Base-by-base conservation (phyloP, 2,329 filamentous ascomycete species). In the Colletotrichum cereale region DNA sequence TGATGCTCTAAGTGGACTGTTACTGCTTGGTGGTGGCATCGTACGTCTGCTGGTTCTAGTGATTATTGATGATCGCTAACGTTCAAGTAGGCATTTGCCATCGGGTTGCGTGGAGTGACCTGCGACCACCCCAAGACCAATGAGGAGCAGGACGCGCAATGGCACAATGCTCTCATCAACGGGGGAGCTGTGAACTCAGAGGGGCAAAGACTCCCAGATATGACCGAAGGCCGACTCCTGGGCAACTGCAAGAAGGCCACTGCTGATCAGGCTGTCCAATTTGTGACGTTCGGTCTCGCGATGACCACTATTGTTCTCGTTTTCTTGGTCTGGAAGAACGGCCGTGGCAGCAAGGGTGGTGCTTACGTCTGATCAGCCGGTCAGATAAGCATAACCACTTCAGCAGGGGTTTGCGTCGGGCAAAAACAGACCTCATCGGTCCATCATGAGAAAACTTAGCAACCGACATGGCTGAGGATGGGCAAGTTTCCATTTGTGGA, bases 1-100 rank as follows among this genome's bases (percentile, higher is more conserved):
- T n/a, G 70, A 74, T 57, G 62, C 62, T 5, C 26, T 73, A 2
- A 66, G 72, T 14, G 72, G 65, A 5, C 10, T 74, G 0, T 24
- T 74, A 6, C 60, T 74, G 3, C 57, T 73, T 10, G 62, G 44
- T 18, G 71, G 71, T n/a, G 73, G 73, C 6, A 71, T 74, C 5
- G 72, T 74, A 66, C 5, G 70, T 57, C 24, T 4, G 29, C 14
- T 26, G 5, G n/a, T 10, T 26, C n/a, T 42, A n/a, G 18, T 38
- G 36, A 36, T 16, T 24, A 12, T 12, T 16, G 14, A 24, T 34
- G 14, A 2, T n/a, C 18, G 55, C 53, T 71, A 26, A 71, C 5
- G 21, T 8, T 5, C 1, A 18, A 24, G 12, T 42, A 74, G 70
- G 72, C 66, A 4, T 67, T 66, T 42, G 62, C 63, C 2, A 55